Conservation (phyloP, 768 basidiomycete genomes). For the Trichaptum fuscoviolaceum region DNA sequence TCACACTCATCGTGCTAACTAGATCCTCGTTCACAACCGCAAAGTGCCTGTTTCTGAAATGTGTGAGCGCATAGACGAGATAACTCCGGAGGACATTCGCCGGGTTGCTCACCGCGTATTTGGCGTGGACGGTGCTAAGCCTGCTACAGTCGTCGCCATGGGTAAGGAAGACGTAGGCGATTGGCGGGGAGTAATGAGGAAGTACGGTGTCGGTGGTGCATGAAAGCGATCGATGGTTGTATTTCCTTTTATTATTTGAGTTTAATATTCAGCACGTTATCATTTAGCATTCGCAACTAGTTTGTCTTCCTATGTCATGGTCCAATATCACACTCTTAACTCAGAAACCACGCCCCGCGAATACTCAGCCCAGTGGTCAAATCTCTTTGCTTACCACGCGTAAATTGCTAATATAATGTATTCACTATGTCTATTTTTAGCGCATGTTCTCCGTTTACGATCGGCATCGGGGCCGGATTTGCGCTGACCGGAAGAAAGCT, state of each 20-base stretch:
- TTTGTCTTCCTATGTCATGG: not conserved
- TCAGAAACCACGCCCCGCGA: not conserved
- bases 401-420: not conserved
- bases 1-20: not conserved
- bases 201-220: conserved; percentile 55
- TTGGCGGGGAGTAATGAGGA: conserved; percentile 55
- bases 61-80: conserved; percentile 77
- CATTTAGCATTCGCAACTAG: not conserved
- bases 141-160: conserved; percentile 79
- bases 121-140: conserved; percentile 52
- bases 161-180: conserved; percentile 74
- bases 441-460: not conserved
- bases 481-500: not conserved
- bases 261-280: not conserved
- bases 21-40: conserved; percentile 82
- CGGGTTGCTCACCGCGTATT: conserved; percentile 76
- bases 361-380: no score
- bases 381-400: not conserved
- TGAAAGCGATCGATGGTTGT: not conserved
- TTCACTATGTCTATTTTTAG: not conserved
- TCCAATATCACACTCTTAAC: not conserved
- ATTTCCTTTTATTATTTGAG: not conserved
- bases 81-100: conserved; percentile 64
- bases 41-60: conserved; percentile 88
- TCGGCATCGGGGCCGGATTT: not conserved